These are phyloP conservation scores for Xylaria digitata DNA, from an alignment of 2,329 filamentous ascomycete species.

Conservation along the genomic window DNA sequence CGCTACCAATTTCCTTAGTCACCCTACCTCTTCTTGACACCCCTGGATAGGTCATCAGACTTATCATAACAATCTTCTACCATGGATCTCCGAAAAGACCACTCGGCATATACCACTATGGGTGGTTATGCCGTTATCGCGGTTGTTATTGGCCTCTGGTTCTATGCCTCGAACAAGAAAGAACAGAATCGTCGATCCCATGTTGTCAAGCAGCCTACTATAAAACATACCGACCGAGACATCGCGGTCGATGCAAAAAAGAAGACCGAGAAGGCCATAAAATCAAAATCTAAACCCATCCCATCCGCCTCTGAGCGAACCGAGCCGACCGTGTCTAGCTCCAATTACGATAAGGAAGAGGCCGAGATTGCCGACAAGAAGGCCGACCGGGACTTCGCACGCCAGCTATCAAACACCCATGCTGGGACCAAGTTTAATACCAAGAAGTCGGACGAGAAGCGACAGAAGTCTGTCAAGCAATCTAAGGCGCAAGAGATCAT, in stretches of 20 bases:
- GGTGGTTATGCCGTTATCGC: constrained; percentile 53
- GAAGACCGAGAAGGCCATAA: constrained; percentile 54
- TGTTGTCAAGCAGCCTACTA: constrained; percentile 39
- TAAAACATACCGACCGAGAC: constrained; percentile 43
- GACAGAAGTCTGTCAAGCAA: constrained; percentile 77
- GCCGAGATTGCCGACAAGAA: constrained; percentile 75
- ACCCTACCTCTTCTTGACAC: neutral
- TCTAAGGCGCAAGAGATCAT: constrained; percentile 66
- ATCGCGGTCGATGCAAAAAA: constrained; percentile 49
- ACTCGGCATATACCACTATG: constrained; percentile 50
- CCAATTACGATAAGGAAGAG: constrained; percentile 55
- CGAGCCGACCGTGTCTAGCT: constrained; percentile 42
- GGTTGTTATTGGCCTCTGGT: constrained; percentile 47
- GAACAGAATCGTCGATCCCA: constrained; percentile 39
- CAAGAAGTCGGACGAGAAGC: constrained; percentile 69
- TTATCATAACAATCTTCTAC: constrained; percentile 26
- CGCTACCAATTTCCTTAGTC: constrained; percentile 1
- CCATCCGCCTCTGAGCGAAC: constrained; percentile 34
- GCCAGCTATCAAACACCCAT: constrained; percentile 76
- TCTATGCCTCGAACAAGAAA: constrained; percentile 41
- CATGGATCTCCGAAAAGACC: constrained; percentile 46
- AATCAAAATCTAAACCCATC: constrained; percentile 54
- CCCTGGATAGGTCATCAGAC: neutral
- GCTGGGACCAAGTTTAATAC: constrained; percentile 71
- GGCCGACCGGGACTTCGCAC: constrained; percentile 72